Conservation (phyloP, 1,284 basidiomycete species). For the Cutaneotrichosporon spelunceum region DNA sequence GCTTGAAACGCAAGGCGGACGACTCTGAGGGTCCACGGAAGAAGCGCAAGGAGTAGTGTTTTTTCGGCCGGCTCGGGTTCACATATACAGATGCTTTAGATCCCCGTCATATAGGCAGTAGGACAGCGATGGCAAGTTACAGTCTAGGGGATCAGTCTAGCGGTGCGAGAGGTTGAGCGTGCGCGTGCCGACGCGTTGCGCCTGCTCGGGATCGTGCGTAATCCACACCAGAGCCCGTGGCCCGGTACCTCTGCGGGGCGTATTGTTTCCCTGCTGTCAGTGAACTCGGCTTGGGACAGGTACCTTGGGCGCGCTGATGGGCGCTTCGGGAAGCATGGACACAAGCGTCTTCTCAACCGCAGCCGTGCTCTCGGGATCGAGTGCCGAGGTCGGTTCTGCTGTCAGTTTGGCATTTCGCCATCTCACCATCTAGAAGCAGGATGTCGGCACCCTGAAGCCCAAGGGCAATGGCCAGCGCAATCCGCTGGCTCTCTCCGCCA, state of each 20-base stretch:
- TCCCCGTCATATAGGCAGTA: background rate
- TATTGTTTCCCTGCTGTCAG: background rate
- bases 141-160: background rate
- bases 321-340: constrained; percentile 53
- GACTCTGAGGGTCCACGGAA: constrained; percentile 20
- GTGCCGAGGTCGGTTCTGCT: constrained; percentile 77
- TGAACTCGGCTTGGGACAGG: background rate
- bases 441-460: constrained; percentile 72
- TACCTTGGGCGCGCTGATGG: constrained; percentile 2
- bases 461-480: constrained; percentile 70
- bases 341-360: constrained; percentile 64
- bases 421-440: constrained; percentile 75
- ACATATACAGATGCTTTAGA: background rate
- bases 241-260: constrained; percentile 22
- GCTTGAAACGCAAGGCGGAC: constrained; percentile 35
- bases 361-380: constrained; percentile 66
- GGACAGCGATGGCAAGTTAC: background rate
- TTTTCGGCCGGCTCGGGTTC: background rate
- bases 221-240: constrained; percentile 78
- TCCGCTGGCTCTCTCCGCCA: constrained; percentile 76
- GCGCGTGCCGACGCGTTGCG: constrained; percentile 66
- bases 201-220: constrained; percentile 78
- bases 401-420: constrained; percentile 8
- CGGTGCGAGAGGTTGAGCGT: constrained; percentile 33
- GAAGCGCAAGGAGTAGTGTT: constrained; percentile 38